phyloP scores from a whole-genome alignment of 2,329 filamentous ascomycete species.

The Cercospora berteroae region DNA sequence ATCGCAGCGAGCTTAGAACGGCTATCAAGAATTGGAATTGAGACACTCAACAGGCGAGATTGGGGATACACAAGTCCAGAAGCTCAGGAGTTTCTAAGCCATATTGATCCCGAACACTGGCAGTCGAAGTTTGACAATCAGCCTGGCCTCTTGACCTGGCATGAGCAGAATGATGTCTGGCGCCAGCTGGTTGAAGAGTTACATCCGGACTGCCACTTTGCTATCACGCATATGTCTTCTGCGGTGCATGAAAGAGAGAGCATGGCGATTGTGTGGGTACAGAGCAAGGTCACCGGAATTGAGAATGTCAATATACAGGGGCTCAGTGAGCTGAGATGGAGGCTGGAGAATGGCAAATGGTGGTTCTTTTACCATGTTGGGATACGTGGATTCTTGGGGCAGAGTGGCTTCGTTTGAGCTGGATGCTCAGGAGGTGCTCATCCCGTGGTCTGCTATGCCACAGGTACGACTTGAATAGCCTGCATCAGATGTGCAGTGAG shows the following conservation, averaged over 20 bases:
- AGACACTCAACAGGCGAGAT: conserved; percentile 20
- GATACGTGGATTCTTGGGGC: conserved; percentile 7
- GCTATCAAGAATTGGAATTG: conserved; percentile 12
- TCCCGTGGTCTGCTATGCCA: not conserved
- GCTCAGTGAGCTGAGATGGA: conserved; percentile 21
- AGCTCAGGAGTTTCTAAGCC: conserved; percentile 14
- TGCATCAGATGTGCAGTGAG: too few relatives aligned
- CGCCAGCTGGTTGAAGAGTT: conserved; percentile 11
- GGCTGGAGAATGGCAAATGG: conserved; percentile 17
- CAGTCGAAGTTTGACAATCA: conserved; percentile 18
- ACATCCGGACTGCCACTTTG: conserved; percentile 19
- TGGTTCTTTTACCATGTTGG: conserved; percentile 18
- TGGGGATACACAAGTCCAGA: conserved; percentile 17
- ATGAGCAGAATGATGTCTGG: conserved; percentile 17
- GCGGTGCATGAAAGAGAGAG: conserved; percentile 14
- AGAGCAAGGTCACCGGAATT: conserved; percentile 18
- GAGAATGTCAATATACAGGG: conserved; percentile 18
- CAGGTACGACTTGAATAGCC: too few relatives aligned
- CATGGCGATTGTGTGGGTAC: conserved; percentile 19
- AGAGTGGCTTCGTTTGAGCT: not conserved
- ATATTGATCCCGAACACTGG: conserved; percentile 15
- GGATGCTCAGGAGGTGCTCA: not conserved
- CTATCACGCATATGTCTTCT: conserved; percentile 10
- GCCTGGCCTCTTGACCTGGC: conserved; percentile 9
- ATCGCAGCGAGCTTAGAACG: conserved; percentile 13